Conservation (phyloP, 2,329 filamentous ascomycete species). For the Didymella exigua region DNA sequence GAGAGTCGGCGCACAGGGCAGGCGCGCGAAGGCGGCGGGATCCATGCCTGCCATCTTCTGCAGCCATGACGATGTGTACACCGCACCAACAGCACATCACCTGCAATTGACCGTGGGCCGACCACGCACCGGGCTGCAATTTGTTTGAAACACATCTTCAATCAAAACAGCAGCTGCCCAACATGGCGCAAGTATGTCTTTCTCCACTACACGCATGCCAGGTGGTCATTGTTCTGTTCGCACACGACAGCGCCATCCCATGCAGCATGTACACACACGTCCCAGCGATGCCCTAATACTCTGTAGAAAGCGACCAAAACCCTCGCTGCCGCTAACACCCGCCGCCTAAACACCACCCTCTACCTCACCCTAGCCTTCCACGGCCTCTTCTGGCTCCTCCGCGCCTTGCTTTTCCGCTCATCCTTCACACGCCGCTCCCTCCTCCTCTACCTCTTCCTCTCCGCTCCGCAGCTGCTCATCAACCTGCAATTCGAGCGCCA, state of each 20-base stretch:
- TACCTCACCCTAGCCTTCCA: slow-evolving; percentile 76
- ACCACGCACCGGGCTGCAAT: neutral
- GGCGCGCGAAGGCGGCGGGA: slow-evolving; percentile 3
- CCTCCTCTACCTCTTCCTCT: slow-evolving; percentile 73
- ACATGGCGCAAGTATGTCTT: slow-evolving; percentile 34
- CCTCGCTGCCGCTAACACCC: slow-evolving; percentile 78
- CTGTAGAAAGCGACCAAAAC: slow-evolving; percentile 59
- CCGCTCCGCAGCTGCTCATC: slow-evolving; percentile 75
- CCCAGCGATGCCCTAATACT: neutral
- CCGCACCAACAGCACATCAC: slow-evolving; percentile 4
- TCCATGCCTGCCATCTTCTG: slow-evolving; percentile 12
- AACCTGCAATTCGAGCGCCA: slow-evolving; percentile 85
- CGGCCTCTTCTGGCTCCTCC: slow-evolving; percentile 72
- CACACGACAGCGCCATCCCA: slow-evolving; percentile 1
- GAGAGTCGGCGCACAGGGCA: slow-evolving; percentile 22
- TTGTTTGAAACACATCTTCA: neutral
- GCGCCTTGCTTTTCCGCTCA: slow-evolving; percentile 67
- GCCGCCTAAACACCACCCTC: slow-evolving; percentile 81
- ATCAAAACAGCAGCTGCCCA: neutral
- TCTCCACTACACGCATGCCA: neutral
- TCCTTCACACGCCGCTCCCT: slow-evolving; percentile 60
- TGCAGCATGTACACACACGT: neutral
- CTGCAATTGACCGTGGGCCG: slow-evolving; percentile 3
- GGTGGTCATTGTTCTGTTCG: neutral
- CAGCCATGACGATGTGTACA: slow-evolving; percentile 20